Evolutionary conservation across 805 yeast species (phyloP), one percentile per base, ranked within the genome.

Genomic region (Hanseniaspora guilliermondii): DNA sequence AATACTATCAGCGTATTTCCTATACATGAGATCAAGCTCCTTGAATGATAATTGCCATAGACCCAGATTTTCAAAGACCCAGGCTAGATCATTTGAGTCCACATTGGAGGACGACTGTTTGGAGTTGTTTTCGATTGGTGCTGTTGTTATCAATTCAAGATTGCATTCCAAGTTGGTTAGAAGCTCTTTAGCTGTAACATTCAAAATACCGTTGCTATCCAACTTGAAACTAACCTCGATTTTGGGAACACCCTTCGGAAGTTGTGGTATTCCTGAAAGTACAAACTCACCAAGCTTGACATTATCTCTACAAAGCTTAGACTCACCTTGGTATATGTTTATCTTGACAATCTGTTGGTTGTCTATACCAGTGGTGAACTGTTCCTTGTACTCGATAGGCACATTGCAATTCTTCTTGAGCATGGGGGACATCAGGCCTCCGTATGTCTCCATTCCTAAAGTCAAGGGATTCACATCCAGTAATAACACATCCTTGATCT

Each of bases 381-480:
- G 70, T 64, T 82, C 88, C 22, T 85, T 82, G 63, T 78, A 82
- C 64, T 80, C 83, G 27, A 81, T 79, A 11, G 94, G 94, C 8
- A 85, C 83, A 0, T 87, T 80, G 12, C 88, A 76, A 67, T 85
- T 85, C 65, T 93, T 74, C 48, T 87, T 82, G 55, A 85, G 83
- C 62, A 85, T 72, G 38, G 88, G 87, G 53, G 87, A 79, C 73
- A 83, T 84, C 19, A 85, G 80, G 53, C 93, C 93, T 44, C 94
- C 93, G 62, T 83, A 85, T 0, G 91, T 84, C 66, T 85, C 94
- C 61, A 85, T 85, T 56, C 94, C 94, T 49, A 85, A 67, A 17
- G 93, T 83, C 65, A 85, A 73, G 53, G 95, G 94, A 27, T 93
- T 83, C 22, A 85, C 93, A 68, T 85, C 95, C 60, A 85, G 73